These are phyloP conservation scores for Alternaria gansuensis DNA, from an alignment of 2,329 filamentous ascomycete species.

Conservation along the genomic window DNA sequence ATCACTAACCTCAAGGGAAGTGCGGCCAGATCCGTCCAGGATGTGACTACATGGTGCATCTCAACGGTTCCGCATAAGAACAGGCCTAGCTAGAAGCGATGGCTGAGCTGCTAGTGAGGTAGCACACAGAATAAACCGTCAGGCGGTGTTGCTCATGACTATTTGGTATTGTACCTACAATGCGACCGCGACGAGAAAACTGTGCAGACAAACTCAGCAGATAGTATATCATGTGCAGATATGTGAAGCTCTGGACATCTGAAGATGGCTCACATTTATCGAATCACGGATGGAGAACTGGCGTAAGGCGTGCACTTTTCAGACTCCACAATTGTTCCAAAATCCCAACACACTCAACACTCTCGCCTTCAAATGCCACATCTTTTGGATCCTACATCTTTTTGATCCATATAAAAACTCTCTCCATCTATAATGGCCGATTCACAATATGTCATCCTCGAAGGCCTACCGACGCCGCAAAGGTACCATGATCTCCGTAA, in stretches of 20 bases:
- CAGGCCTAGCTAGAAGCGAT: not conserved
- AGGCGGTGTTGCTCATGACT: not conserved
- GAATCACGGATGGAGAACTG: not conserved
- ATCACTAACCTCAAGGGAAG: not conserved
- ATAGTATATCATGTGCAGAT: not conserved
- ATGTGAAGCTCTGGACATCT: not conserved
- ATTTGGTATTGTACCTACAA: not conserved
- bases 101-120: not conserved
- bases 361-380: not conserved
- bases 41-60: not conserved
- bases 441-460: conserved; percentile 38
- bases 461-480: conserved; percentile 41
- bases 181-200: not conserved
- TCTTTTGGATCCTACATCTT: not conserved
- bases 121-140: too few species aligned
- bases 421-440: conserved; percentile 10
- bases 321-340: conserved; percentile 1
- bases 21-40: not conserved
- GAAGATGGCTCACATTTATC: not conserved
- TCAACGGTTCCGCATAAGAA: not conserved
- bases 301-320: not conserved
- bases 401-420: not conserved
- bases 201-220: not conserved
- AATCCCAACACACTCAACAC: not conserved
- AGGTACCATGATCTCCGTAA: conserved; percentile 46